phyloP scores from a whole-genome alignment of 768 basidiomycete species.

The Auriscalpium vulgare region DNA sequence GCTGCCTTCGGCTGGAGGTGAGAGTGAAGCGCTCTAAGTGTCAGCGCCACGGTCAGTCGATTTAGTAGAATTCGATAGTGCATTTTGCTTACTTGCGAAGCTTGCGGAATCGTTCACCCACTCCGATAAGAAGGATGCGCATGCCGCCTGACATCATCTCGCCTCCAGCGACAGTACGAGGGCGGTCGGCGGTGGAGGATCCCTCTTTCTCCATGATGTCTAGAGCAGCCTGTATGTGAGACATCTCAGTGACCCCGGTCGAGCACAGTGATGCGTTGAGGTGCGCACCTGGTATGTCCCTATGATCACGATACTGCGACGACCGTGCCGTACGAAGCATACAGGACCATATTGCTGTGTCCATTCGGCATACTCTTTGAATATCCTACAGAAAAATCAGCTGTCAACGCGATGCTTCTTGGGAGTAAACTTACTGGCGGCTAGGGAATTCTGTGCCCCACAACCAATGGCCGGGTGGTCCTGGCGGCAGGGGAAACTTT shows the following conservation, averaged over 20 bases:
- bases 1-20: conserved; percentile 27
- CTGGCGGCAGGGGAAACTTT: conserved; percentile 2
- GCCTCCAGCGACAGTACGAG: conserved; percentile 26
- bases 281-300: conserved; percentile 26
- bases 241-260: background rate
- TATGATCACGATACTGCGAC: conserved; percentile 34
- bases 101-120: conserved; percentile 24
- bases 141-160: conserved; percentile 28
- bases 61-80: background rate
- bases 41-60: background rate
- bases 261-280: background rate
- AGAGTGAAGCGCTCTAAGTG: conserved; percentile 25
- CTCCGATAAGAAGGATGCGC: conserved; percentile 21
- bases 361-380: conserved; percentile 36
- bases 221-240: conserved; percentile 22
- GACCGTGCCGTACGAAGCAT: conserved; percentile 47
- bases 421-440: background rate
- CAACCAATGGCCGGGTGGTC: conserved; percentile 5
- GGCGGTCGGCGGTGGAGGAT: conserved; percentile 26
- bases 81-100: conserved; percentile 19
- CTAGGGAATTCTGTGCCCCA: background rate
- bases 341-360: conserved; percentile 54
- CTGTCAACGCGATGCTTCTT: background rate
- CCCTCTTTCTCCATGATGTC: conserved; percentile 36
- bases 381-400: background rate